Percentiles rank a stretch among this genome's conserved stretches.
Conservation (phyloP, 176 grass and related monocot species). For the Leersia perrieri region DNA sequence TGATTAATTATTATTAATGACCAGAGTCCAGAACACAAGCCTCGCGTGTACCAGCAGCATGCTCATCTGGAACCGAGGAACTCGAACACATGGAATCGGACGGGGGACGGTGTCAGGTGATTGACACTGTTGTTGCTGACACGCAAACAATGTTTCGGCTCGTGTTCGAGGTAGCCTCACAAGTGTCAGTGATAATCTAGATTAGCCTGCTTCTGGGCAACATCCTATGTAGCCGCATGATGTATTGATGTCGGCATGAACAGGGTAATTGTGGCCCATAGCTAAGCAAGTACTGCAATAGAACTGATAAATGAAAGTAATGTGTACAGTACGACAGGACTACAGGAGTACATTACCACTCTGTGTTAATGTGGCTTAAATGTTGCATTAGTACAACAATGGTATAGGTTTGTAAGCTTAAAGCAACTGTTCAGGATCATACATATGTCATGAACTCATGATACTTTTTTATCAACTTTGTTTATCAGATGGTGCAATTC, state of each 20-base stretch:
- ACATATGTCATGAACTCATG: neutral
- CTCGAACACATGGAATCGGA: neutral
- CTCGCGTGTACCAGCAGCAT: neutral
- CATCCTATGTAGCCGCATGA: neutral
- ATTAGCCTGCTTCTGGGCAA: neutral
- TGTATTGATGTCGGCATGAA: neutral
- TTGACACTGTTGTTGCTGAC: neutral
- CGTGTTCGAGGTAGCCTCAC: neutral
- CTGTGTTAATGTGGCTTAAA: neutral
- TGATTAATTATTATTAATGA: neutral
- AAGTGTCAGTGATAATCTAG: neutral
- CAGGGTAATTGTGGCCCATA: too few species aligned
- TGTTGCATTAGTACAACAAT: neutral
- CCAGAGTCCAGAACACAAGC: neutral
- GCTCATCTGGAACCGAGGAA: neutral
- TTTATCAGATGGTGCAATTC: too few species aligned
- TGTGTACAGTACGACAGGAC: too few species aligned
- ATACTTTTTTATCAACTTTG: neutral
- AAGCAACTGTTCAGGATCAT: neutral
- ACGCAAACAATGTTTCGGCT: neutral
- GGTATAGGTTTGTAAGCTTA: neutral
- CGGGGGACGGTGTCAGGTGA: neutral
- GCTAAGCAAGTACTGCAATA: too few species aligned
- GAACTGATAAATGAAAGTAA: too few species aligned
- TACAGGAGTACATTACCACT: too few species aligned